Percentiles rank a stretch among this genome's conserved stretches.
These are phyloP conservation scores for Pulveroboletus ravenelii DNA, from an alignment of 768 basidiomycete genomes.

Conservation along the genomic window DNA sequence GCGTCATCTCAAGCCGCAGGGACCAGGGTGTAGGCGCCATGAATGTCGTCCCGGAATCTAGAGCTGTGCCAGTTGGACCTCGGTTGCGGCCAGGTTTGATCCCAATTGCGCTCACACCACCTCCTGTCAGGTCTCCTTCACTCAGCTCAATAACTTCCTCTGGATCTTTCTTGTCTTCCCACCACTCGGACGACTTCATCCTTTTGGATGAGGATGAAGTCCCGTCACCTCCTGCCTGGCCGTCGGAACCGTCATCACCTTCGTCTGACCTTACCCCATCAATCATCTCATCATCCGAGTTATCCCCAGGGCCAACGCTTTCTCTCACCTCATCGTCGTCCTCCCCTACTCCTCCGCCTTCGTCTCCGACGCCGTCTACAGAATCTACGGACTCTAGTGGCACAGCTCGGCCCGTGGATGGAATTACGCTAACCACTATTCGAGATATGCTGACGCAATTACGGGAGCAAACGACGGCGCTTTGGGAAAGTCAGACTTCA, in stretches of 20 bases:
- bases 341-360: conserved; percentile 33
- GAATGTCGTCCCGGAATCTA: conserved; percentile 34
- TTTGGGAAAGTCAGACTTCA: conserved; percentile 59
- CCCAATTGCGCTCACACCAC: conserved; percentile 40
- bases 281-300: conserved; percentile 29
- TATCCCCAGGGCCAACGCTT: conserved; percentile 35
- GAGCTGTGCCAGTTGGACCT: conserved; percentile 23
- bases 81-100: conserved; percentile 22
- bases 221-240: conserved; percentile 36
- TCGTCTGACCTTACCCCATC: conserved; percentile 30
- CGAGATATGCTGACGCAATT: conserved; percentile 54
- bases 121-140: conserved; percentile 38
- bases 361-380: conserved; percentile 34
- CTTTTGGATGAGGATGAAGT: conserved; percentile 37
- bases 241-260: conserved; percentile 29
- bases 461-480: conserved; percentile 50
- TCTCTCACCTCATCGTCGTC: conserved; percentile 36
- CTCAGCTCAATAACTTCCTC: conserved; percentile 33
- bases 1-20: conserved; percentile 32
- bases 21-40: conserved; percentile 47
- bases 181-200: conserved; percentile 70
- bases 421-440: conserved; percentile 39
- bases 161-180: conserved; percentile 49
- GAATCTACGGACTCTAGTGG: conserved; percentile 27
- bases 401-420: conserved; percentile 35